Base-by-base conservation (phyloP, 2,329 filamentous ascomycete species). In the Colletotrichum filicis region DNA sequence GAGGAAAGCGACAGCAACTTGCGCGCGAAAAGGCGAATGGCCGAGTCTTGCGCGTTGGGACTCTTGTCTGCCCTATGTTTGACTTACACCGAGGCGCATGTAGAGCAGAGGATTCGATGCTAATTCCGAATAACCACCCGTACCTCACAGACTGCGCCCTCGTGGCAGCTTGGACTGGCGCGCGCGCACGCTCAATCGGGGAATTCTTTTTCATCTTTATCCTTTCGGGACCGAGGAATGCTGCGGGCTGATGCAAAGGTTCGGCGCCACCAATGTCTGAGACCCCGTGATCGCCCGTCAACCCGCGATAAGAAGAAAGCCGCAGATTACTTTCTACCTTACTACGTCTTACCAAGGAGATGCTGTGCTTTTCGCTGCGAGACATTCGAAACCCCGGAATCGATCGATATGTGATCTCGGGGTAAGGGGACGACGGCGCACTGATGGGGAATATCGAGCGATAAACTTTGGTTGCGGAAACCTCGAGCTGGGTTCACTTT, bases 221-320 rank as follows among this genome's bases (percentile, higher is more conserved):
- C n/a, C 42, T 49, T 28, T 64, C 69, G 69, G 69, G 42, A 30
- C 26, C 53, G 58, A 62, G 30, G 35, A 57, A 56, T 9, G 35
- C 37, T 56, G 37, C 42, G 28, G 14, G 52, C 16, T 28, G 68
- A 58, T 42, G 68, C 62, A 56, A 71, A 37, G 62, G 56, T 57
- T 68, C 64, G 68, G 64, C 68, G 68, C 68, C 68, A 71, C 68
- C 37, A 67, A 58, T 63, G n/a, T 28, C 22, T 56, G 26, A 35
- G 35, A 64, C 30, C 63, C 63, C 63, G 32, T 49, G 63, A 67
- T 62, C 68, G 57, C 63, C 63, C 68, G 68, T 62, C 63, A 67
- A 71, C 56, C 46, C 49, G 56, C 63, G 56, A 66, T 37, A 16
- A 56, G 46, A 32, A 42, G 16, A 49, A 49, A 22, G 42, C 42